Percentiles rank a stretch among this genome's conserved stretches.
phyloP scores from a whole-genome alignment of 2,329 filamentous ascomycete genomes.

The Pseudogymnoascus verrucosus region DNA sequence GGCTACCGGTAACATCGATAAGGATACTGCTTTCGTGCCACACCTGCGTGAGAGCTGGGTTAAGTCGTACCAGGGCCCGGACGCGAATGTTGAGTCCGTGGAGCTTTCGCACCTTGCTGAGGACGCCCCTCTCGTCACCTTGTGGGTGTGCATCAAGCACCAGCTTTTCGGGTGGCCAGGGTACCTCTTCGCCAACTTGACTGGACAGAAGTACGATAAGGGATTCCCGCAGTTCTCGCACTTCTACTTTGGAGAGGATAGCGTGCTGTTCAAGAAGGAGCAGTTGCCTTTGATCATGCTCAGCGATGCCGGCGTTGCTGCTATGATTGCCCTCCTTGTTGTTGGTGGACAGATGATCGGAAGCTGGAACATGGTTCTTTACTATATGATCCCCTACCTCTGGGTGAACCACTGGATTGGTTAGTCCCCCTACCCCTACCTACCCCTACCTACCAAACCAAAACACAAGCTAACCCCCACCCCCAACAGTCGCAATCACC shows the following conservation, averaged over 20 bases:
- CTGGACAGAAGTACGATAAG: constrained; percentile 12
- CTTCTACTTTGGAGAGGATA: constrained; percentile 51
- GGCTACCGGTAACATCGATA: constrained; percentile 58
- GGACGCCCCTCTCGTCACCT: constrained; percentile 51
- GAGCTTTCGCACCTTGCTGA: constrained; percentile 43
- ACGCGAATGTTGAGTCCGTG: constrained; percentile 11
- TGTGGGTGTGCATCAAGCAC: constrained; percentile 47
- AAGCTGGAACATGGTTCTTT: constrained; percentile 44
- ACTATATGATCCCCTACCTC: constrained; percentile 59
- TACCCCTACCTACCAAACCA: neutral
- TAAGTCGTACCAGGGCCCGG: constrained; percentile 11
- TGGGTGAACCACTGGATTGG: constrained; percentile 65
- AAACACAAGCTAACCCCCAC: constrained; percentile 18
- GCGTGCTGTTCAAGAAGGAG: constrained; percentile 49
- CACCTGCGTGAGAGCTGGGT: constrained; percentile 30
- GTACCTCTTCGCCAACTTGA: constrained; percentile 51
- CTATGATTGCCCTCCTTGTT: constrained; percentile 42
- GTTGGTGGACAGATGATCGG: constrained; percentile 42
- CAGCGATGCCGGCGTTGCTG: constrained; percentile 50
- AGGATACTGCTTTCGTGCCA: constrained; percentile 58
- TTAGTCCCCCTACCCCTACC: constrained; percentile 29
- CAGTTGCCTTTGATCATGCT: constrained; percentile 48
- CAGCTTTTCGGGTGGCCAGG: constrained; percentile 56
- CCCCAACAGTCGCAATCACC: constrained; percentile 55
- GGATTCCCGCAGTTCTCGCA: constrained; percentile 33